phyloP scores from a whole-genome alignment of 2,329 filamentous ascomycete genomes.

The Aureobasidium melanogenum region DNA sequence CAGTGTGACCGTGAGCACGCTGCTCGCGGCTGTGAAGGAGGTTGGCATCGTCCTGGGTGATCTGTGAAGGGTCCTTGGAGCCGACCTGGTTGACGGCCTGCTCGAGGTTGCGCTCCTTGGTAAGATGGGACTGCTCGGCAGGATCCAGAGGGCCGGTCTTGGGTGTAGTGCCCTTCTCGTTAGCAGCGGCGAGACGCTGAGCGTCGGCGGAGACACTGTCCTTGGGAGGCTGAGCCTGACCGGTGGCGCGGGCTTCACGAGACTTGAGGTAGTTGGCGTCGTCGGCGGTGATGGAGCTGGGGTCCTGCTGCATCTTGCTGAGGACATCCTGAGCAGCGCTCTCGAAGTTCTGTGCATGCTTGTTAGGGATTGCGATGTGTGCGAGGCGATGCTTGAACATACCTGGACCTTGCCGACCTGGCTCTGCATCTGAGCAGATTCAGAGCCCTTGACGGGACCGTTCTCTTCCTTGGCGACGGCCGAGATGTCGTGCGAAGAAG shows the following conservation, averaged over 20 bases:
- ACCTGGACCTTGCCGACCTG: conserved; percentile 20
- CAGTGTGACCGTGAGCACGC: conserved; percentile 24
- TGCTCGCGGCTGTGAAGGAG: conserved; percentile 24
- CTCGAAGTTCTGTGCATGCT: conserved; percentile 18
- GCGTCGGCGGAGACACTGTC: conserved; percentile 30
- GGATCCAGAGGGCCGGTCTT: conserved; percentile 16
- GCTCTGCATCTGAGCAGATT: conserved; percentile 27
- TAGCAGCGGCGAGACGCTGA: conserved; percentile 30
- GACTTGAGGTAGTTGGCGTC: conserved; percentile 34
- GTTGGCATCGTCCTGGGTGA: conserved; percentile 27
- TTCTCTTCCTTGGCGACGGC: conserved; percentile 26
- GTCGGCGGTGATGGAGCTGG: conserved; percentile 26
- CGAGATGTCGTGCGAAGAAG: conserved; percentile 22
- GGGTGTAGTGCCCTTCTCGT: conserved; percentile 18
- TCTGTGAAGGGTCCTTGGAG: conserved; percentile 25
- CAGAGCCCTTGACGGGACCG: conserved; percentile 24
- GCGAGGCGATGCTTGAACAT: background rate
- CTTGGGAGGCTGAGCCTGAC: conserved; percentile 20
- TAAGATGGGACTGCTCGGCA: conserved; percentile 23
- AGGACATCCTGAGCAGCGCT: conserved; percentile 22
- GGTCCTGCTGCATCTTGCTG: conserved; percentile 21
- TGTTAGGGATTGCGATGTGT: background rate
- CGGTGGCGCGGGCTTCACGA: conserved; percentile 29
- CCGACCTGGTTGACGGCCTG: conserved; percentile 22
- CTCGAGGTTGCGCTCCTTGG: conserved; percentile 26